Base-by-base conservation (phyloP, 768 basidiomycete species). In the Holtermannia corniformis region DNA sequence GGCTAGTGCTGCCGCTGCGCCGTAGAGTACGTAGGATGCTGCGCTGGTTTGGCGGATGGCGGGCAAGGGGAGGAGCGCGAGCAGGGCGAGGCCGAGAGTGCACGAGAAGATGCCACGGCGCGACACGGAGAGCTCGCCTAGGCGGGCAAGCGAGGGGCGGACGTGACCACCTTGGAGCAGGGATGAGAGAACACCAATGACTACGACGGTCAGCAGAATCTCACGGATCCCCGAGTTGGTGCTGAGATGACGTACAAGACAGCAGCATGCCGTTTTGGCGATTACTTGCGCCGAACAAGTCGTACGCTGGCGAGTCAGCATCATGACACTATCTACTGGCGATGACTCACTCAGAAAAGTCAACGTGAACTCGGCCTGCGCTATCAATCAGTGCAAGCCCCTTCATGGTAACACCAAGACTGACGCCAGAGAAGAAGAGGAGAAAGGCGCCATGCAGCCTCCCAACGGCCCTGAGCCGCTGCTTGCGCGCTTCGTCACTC, bases 131-230 rank as follows among this genome's bases (percentile, higher is more conserved):
- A 83, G 81, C 65, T 92, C 88, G 20, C 88, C 86, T 21, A 83
- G 75, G 59, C 80, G 83, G 19, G 84, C 76, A 37, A 83, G 82
- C 0, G 82, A 78, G 10, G 87, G 82, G 10, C 93, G 86, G 42
- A 93, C 90, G 73, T 96, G 95, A 54, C 90, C 88, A 24, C 92
- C 93, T 76, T 96, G 92, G 0, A 96, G 77, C 0, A 90, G 72
- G 1, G 91, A 87, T 56, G 87, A 88, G 52, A 96, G 76, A 63
- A 99, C 79, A 20, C 93, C 93, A 60, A 97, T 93, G 37, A 83
- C 85, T 27, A 76, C 85, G 26, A 32, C n/a, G n/a, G 44, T 11
- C 14, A 25, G 32, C 40, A 25, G 41, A 19, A 40, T n/a, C n/a
- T 32, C 5, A 20, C 24, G 24, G 46, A 26, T 37, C 13, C 21